phyloP scores from a whole-genome alignment of 1,284 basidiomycete species.

The Ustilago esculenta region DNA sequence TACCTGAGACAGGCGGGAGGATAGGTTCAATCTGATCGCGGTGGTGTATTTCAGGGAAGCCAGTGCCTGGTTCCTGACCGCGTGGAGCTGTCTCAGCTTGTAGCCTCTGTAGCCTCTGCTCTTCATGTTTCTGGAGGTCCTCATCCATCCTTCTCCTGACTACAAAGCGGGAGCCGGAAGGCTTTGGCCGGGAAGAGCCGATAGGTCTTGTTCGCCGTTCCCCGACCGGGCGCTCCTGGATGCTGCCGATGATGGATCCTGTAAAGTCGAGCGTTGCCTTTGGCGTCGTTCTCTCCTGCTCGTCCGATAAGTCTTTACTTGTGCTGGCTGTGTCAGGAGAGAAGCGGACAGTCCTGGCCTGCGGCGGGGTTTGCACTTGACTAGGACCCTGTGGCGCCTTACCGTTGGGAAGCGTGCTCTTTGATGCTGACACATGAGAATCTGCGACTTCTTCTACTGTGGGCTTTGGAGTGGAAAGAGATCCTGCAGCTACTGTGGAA shows the following conservation, averaged over 20 bases:
- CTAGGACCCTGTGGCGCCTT: neutral
- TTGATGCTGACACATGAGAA: neutral
- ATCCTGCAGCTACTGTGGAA: neutral
- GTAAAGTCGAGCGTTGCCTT: slow-evolving; percentile 9
- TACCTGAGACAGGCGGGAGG: slow-evolving; percentile 13
- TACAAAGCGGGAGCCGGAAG: slow-evolving; percentile 35
- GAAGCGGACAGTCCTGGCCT: slow-evolving; percentile 18
- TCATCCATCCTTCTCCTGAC: slow-evolving; percentile 43
- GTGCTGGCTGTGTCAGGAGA: neutral
- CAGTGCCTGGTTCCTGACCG: slow-evolving; percentile 35
- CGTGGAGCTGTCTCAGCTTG: slow-evolving; percentile 10
- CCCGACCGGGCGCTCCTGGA: slow-evolving; percentile 33
- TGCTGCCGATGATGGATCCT: slow-evolving; percentile 37
- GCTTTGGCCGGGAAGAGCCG: slow-evolving; percentile 7
- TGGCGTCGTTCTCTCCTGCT: neutral
- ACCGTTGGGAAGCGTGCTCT: neutral
- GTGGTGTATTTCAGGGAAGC: slow-evolving; percentile 33
- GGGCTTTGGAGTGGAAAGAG: neutral
- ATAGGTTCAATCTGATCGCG: slow-evolving; percentile 37
- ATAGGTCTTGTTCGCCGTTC: slow-evolving; percentile 4
- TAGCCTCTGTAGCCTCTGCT: slow-evolving; percentile 18
- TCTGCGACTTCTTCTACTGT: slow-evolving; percentile 13
- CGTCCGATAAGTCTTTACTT: neutral
- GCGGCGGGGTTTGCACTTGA: neutral
- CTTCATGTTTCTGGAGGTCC: slow-evolving; percentile 39